Evolutionary conservation across 2,329 filamentous ascomycete genomes (phyloP).

Genomic region (Akanthomyces muscarius): DNA sequence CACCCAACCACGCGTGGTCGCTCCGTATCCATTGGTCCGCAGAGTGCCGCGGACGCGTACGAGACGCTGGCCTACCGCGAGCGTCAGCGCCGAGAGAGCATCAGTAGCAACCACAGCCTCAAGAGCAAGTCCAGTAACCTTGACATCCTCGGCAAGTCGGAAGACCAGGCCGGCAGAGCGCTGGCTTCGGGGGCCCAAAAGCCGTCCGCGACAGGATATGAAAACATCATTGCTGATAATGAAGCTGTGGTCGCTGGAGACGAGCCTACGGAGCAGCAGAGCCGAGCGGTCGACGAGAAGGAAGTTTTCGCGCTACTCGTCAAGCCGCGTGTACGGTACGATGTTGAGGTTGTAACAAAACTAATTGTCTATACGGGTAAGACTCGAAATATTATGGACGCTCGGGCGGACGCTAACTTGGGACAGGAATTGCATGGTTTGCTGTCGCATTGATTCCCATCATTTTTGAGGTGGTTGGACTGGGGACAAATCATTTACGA

Average conservation of each 20-base stretch:
- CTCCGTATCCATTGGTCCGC: slow-evolving; percentile 85
- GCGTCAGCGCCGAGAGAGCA: slow-evolving; percentile 51
- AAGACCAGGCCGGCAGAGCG: slow-evolving; percentile 36
- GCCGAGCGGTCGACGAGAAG: slow-evolving; percentile 58
- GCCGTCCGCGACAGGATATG: slow-evolving; percentile 57
- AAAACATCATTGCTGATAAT: slow-evolving; percentile 70
- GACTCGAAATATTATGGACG: slow-evolving; percentile 25
- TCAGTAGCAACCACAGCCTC: slow-evolving; percentile 47
- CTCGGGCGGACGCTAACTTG: neutral
- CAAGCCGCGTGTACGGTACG: slow-evolving; percentile 86
- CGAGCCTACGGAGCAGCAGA: slow-evolving; percentile 33
- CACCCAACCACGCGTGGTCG: slow-evolving; percentile 67
- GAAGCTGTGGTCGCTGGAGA: slow-evolving; percentile 36
- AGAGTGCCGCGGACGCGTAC: slow-evolving; percentile 94
- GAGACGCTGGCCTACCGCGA: slow-evolving; percentile 92
- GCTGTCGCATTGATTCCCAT: slow-evolving; percentile 72
- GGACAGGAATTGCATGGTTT: slow-evolving; percentile 73
- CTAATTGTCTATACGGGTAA: slow-evolving; percentile 88
- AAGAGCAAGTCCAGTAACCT: slow-evolving; percentile 41
- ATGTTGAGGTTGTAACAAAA: slow-evolving; percentile 98
- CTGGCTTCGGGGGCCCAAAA: slow-evolving; percentile 44
- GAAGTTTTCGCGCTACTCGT: slow-evolving; percentile 83
- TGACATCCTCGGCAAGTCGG: slow-evolving; percentile 37
- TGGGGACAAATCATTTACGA: slow-evolving; percentile 42
- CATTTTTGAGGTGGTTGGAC: slow-evolving; percentile 60